Base-by-base conservation (phyloP, 495 filamentous ascomycete species). In the Talaromyces adpressus region DNA sequence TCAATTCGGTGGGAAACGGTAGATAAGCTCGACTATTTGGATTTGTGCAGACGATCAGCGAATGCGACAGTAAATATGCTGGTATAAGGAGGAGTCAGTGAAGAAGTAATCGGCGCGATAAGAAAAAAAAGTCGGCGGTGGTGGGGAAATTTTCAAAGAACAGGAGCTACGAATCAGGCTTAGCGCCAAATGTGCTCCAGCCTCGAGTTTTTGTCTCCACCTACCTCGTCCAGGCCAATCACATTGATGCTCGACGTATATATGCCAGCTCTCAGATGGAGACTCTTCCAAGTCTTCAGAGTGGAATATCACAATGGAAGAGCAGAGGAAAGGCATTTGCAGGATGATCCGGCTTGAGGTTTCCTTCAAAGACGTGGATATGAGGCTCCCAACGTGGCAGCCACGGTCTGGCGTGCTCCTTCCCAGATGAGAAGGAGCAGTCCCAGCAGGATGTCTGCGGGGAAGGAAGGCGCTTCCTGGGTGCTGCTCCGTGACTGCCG, bases 81-180 rank as follows among this genome's bases (percentile, higher is more conserved):
- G 29, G 53, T 18, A 6, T 30, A n/a, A 27, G 20, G 53, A 27
- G 18, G 45, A 20, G 45, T 49, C 45, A 49, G 29, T 25, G 56
- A 58, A 36, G 16, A 11, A 57, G 53, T 22, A 32, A 34, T 32
- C 27, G 30, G 32, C 36, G 58, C 58, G 58, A 47, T 60, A 47
- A 60, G 39, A 45, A 60, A 60, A 58, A 62, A 62, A 62, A 51
- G 60, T 29, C 4, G 7, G 27, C 27, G 20, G 59, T 18, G 47
- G 60, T 49, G 60, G 60, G 60, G 60, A 62, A 62, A 62, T 30
- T 51, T 51, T 62, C 20, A 18, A 20, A 22, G 27, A 62, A 20
- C 20, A 7, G 22, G n/a, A 22, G 60, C 45, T 62, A 51, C 60
- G 12, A 53, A 53, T 52, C 9, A 4, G 60, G 60, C 20, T 62